Evolutionary conservation across 2,329 filamentous ascomycete species (phyloP), one percentile per base, ranked within the genome.

Genomic region (Ascochyta pisi): DNA sequence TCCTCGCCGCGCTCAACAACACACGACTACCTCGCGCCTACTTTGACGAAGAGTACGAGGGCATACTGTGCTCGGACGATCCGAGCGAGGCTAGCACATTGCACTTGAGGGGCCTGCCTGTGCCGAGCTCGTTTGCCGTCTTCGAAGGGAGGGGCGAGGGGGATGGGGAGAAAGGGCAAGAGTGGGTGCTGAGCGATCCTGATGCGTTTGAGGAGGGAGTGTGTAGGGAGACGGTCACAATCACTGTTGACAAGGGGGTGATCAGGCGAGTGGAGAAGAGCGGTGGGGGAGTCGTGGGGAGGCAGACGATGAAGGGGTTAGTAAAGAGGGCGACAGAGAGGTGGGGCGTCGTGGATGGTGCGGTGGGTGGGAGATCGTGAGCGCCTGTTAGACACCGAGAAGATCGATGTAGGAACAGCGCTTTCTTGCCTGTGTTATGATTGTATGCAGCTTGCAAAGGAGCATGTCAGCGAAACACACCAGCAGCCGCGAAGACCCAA

Each of bases 161-260:
- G 82, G 81, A 70, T 56, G 51, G 67, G 63, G 57, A 73, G 71
- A 61, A 70, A 67, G 63, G 40, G 16, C 54, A 64, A 29, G 61
- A 73, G 66, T 96, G 92, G 91, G 80, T 97, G 3, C 77, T 99
- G 54, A 86, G 90, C 6, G 95, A 99, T 77, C 92, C 92, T 2
- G 95, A 99, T 78, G 85, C 87, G 22, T 89, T 96, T 65, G 95
- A 99, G 78, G 95, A 98, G 78, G 85, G 84, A 8, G 77, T 96
- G 39, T 96, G 92, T 71, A 82, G 87, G 58, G 95, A 99, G 81
- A 84, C 78, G n/a, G 80, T 95, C n/a, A 93, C 88, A 3, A 79
- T 96, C 31, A 87, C 95, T 44, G 85, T 96, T n/a, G 89, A 94
- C 71, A 92, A 92, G 22, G 91, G 90, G 19, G 83, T 85, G 13